phyloP scores from a whole-genome alignment of 73 alveolate species.

The Paramecium octaurelia region DNA sequence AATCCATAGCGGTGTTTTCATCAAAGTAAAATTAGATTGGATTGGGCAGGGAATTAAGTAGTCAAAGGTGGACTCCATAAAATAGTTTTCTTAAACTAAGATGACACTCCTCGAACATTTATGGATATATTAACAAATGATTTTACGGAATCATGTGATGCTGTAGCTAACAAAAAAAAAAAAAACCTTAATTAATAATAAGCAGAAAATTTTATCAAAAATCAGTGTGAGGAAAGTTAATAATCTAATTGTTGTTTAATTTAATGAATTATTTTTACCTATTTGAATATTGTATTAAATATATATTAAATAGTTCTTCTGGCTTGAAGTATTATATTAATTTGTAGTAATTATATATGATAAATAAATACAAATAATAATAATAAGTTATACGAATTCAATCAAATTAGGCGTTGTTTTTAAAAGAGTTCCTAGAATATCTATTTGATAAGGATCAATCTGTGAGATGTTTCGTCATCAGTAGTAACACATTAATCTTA shows the following conservation, averaged over 20 bases:
- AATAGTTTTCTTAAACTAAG: background rate
- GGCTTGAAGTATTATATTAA: background rate
- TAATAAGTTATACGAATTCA: background rate
- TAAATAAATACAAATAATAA: too few relatives aligned
- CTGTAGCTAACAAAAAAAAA: background rate
- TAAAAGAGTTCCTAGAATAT: background rate
- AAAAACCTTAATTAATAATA: background rate
- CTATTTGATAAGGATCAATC: background rate
- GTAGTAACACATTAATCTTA: background rate
- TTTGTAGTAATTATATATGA: too few relatives aligned
- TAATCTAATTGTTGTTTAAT: background rate
- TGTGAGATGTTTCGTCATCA: background rate
- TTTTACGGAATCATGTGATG: background rate
- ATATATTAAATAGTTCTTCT: background rate
- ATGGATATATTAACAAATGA: background rate
- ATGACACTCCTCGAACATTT: background rate
- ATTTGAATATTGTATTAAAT: background rate
- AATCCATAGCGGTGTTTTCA: background rate
- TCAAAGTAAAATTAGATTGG: background rate
- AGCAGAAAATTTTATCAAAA: background rate
- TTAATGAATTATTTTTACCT: background rate
- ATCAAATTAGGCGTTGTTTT: background rate
- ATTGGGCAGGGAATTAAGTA: slow-evolving; percentile 2
- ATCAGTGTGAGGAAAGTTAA: background rate
- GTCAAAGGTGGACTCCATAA: background rate